A percentile compares a stretch with the other conserved stretches of the same genome.
Conservation (phyloP, 192 early-diverging fungal species). For the Umbelopsis ramanniana region DNA sequence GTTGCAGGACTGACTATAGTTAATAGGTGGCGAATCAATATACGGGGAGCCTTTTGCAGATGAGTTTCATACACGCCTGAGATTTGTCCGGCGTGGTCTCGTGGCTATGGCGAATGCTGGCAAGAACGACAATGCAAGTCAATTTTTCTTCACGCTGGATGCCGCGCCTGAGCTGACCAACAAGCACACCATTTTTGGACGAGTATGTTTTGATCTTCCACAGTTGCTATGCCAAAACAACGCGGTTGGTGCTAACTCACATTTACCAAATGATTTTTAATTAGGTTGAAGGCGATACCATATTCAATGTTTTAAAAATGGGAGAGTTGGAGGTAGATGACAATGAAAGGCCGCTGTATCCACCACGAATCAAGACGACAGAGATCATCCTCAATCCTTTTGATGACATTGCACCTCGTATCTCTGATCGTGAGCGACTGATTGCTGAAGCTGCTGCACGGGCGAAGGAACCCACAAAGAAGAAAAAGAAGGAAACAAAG, state of each 20-base stretch:
- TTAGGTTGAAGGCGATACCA: constrained; percentile 85
- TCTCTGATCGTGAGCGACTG: constrained; percentile 43
- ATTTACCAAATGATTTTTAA: background rate
- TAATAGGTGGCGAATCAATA: constrained; percentile 82
- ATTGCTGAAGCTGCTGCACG: constrained; percentile 28
- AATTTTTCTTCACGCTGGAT: constrained; percentile 96
- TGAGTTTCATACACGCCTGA: constrained; percentile 90
- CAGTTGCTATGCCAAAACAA: too few relatives aligned
- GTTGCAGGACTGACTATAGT: background rate
- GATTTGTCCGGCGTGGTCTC: constrained; percentile 87
- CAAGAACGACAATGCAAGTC: constrained; percentile 79
- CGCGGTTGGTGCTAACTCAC: too few relatives aligned
- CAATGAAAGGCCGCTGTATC: constrained; percentile 80
- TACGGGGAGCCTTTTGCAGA: constrained; percentile 85
- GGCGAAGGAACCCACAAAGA: constrained; percentile 45
- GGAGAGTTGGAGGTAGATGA: constrained; percentile 79
- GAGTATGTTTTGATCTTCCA: constrained; percentile 46
- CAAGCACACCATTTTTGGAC: constrained; percentile 94
- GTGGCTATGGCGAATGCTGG: constrained; percentile 92
- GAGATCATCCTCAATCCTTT: constrained; percentile 89
- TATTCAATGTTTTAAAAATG: constrained; percentile 91
- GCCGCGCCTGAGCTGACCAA: constrained; percentile 81
- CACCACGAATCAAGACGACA: constrained; percentile 63
- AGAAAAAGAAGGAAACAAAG: constrained; percentile 68
- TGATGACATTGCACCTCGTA: constrained; percentile 85